Evolutionary conservation across 352 stramenopile genomes (phyloP), one percentile per base, ranked within the genome.

Genomic region (Phytophthora multivora): DNA sequence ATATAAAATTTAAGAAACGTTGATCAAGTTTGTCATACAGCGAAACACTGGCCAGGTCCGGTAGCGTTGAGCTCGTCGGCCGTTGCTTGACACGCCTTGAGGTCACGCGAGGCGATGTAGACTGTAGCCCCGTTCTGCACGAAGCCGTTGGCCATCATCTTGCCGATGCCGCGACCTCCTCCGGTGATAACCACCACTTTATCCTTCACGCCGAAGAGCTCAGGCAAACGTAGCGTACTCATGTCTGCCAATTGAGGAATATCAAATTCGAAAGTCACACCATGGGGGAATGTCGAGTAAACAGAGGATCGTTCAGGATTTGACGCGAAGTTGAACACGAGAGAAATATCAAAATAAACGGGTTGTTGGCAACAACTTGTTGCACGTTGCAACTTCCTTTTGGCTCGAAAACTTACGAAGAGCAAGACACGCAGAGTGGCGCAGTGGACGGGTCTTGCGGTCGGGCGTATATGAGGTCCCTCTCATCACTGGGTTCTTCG

Each of bases 91-190:
- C 87, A 97, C 11, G 83, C 89, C 45, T 93, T 82, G 57, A 90
- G 73, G 48, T 89, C 83, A 28, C 94, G 90, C 43, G 83, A 96
- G 1, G 91, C 95, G 51, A 99, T 89, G 59, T 98, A 93, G 11
- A 99, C 96, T 59, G 90, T 98, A 55, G 92, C 93, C 51, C 91
- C 88, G 54, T 97, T 97, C 53, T 81, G 66, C 30, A 93, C 83
- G 78, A 98, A 98, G 25, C 88, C 91, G 63, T 96, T 87, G 51
- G 95, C 93, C 66, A 99, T 98, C 95, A 98, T 98, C 63, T 92
- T 85, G 50, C 96, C 96, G 70, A 99, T 98, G 39, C 95, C 96
- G 30, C 91, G 80, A 23, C 88, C 94, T 45, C 96, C 96, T 15
- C 35, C 96, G 15, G 94, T 98, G 58, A 98, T 85, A 11, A 98